Conservation (phyloP, 345 rosid genomes). For the Pelargonium nanum region DNA sequence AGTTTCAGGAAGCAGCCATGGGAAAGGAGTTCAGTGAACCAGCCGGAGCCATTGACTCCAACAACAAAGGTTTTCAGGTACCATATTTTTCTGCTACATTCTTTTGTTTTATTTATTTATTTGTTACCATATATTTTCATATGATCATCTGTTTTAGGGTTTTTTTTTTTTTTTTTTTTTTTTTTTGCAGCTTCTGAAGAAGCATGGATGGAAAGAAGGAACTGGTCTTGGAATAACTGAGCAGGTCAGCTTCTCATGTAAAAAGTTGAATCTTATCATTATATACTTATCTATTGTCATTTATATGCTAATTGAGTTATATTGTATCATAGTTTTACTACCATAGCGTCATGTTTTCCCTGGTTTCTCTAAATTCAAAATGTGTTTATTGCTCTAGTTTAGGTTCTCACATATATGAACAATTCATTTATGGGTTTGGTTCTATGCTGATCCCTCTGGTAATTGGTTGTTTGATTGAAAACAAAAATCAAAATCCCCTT, state of each 20-base stretch:
- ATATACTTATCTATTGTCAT: not conserved
- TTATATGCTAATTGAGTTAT: not conserved
- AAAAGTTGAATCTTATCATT: not conserved
- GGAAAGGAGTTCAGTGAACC: conserved; percentile 20
- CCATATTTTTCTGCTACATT: not conserved
- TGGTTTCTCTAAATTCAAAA: too few species aligned
- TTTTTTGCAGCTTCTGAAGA: conserved; percentile 59
- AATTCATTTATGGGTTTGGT: not conserved
- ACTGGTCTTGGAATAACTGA: conserved; percentile 70
- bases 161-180: not conserved
- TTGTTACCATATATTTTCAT: not conserved
- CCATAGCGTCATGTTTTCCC: too few species aligned
- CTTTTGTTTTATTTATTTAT: not conserved
- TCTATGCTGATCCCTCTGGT: not conserved
- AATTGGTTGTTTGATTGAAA: too few species aligned
- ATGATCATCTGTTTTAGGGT: not conserved
- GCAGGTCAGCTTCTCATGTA: conserved; percentile 37
- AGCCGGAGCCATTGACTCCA: conserved; percentile 39
- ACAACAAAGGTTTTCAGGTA: conserved; percentile 77
- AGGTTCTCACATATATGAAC: not conserved
- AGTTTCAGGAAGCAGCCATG: not conserved
- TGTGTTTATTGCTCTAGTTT: too few species aligned
- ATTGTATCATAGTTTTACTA: not conserved
- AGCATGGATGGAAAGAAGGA: conserved; percentile 98
- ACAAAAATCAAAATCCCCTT: too few species aligned